Conservation (phyloP, 2,329 filamentous ascomycete genomes). For the Tolypocladium tundrense region DNA sequence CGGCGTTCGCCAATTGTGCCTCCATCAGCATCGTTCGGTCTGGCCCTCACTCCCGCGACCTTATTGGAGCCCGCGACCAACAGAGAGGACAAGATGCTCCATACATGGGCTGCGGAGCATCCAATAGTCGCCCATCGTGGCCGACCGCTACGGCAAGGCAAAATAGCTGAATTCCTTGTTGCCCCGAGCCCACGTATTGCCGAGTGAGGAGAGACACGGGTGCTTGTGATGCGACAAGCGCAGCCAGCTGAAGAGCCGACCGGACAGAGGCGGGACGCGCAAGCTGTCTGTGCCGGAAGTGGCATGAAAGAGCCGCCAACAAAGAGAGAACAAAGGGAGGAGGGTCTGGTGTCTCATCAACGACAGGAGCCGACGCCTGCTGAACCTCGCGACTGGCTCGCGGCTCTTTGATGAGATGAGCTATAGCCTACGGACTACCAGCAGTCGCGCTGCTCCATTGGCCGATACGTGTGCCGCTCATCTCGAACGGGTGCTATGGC, state of each 20-base stretch:
- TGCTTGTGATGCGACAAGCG: background rate
- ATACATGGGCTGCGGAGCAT: background rate
- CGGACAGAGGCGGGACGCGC: no score
- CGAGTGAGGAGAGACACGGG: background rate
- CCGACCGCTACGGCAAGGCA: background rate
- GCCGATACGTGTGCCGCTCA: background rate
- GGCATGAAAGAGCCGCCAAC: background rate
- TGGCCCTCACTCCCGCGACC: background rate
- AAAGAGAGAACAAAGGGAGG: background rate
- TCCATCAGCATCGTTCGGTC: background rate
- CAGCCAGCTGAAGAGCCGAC: background rate
- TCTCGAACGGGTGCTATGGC: background rate
- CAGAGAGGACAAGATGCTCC: background rate
- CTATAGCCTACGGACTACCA: background rate
- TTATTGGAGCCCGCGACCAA: background rate
- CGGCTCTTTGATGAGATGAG: background rate
- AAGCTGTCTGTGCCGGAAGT: background rate
- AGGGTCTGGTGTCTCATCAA: background rate
- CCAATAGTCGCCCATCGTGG: background rate
- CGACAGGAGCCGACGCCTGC: background rate
- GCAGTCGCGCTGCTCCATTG: background rate
- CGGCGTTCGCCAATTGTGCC: background rate
- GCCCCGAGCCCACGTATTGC: background rate
- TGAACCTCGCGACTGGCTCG: background rate
- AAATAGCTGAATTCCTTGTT: background rate